These are phyloP conservation scores for Punica granatum DNA, from an alignment of 345 rosid species.

Conservation along the genomic window DNA sequence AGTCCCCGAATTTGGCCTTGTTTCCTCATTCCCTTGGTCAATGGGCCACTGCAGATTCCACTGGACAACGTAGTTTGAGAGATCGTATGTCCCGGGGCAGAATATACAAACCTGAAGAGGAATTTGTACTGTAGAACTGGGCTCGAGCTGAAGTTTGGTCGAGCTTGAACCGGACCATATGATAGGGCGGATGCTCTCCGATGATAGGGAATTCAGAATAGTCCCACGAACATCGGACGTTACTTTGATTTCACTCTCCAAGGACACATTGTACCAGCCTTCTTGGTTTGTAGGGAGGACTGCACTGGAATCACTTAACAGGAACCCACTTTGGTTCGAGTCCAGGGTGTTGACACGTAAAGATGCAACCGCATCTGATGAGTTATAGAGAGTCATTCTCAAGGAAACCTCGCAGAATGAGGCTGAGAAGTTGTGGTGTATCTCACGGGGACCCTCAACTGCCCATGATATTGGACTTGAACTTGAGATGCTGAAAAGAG, in stretches of 20 bases:
- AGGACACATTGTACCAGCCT: slow-evolving; percentile 57
- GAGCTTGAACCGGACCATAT: slow-evolving; percentile 80
- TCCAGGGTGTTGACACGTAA: slow-evolving; percentile 44
- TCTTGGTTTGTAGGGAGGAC: slow-evolving; percentile 34
- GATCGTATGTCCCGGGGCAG: slow-evolving; percentile 68
- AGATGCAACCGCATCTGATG: slow-evolving; percentile 36
- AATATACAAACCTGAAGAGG: slow-evolving; percentile 68
- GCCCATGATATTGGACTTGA: slow-evolving; percentile 68
- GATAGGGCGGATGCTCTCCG: slow-evolving; percentile 53
- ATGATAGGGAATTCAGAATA: slow-evolving; percentile 22
- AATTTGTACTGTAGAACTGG: slow-evolving; percentile 46
- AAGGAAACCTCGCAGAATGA: slow-evolving; percentile 54
- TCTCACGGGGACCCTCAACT: slow-evolving; percentile 51
- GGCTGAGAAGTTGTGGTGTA: slow-evolving; percentile 53
- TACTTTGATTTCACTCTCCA: slow-evolving; percentile 41
- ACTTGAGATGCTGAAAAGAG: slow-evolving; percentile 45
- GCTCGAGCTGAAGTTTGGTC: slow-evolving; percentile 44
- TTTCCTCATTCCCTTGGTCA: slow-evolving; percentile 23
- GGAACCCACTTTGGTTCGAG: slow-evolving; percentile 16
- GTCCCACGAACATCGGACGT: slow-evolving; percentile 33
- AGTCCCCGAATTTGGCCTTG: slow-evolving; percentile 40
- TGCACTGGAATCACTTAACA: slow-evolving; percentile 19
- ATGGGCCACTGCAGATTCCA: slow-evolving; percentile 41
- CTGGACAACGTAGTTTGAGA: slow-evolving; percentile 61
- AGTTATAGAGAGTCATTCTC: slow-evolving; percentile 60